Base-by-base conservation (phyloP, 768 basidiomycete genomes). In the Crepidotus variabilis region DNA sequence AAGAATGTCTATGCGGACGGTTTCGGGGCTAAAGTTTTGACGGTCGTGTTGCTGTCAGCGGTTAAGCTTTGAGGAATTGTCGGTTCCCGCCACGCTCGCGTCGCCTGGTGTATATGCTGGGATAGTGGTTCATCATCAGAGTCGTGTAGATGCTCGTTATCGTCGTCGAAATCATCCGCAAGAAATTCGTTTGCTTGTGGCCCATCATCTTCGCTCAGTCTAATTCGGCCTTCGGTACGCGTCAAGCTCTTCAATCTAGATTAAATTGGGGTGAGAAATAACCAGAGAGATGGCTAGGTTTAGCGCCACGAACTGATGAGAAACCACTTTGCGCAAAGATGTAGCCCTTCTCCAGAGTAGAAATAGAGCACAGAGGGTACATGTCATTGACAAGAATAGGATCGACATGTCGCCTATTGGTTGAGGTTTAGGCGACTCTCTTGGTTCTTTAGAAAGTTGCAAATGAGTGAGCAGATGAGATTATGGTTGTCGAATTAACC, bases 171-270 rank as follows among this genome's bases (percentile, higher is more conserved):
- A 32, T 82, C 83, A 56, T 84, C 82, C 35, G 76, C 78, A 49
- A 90, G 61, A 58, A 88, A 88, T 53, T 85, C 83, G 14, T 75
- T 72, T n/a, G 86, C 79, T n/a, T 87, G 77, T 11, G 87, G 87
- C 0, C 86, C 85, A 52, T 88, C 86, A 60, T 90, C 88, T 63
- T 82, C 77, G 48, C 86, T 87, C 20, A 90, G 75, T 8, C 87
- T 79, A 54, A 90, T 86, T 6, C 67, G 75, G 2, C 87, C 87
- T 57, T 85, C 82, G 14, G 69, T 63, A 14, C 71, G 68, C 1
- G 76, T 74, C 68, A 86, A 79, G 6, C 80, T 81, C 60, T 82
- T 83, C 52, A 90, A 68, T 60, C 87, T 89, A 61, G 21, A 32
- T n/a, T 47, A 46, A 57, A 13, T 56, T 10, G 59, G 43, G 28